Evolutionary conservation across 2,329 filamentous ascomycete genomes (phyloP), one percentile per base, ranked within the genome.

Genomic region (Diaporthe sp.): DNA sequence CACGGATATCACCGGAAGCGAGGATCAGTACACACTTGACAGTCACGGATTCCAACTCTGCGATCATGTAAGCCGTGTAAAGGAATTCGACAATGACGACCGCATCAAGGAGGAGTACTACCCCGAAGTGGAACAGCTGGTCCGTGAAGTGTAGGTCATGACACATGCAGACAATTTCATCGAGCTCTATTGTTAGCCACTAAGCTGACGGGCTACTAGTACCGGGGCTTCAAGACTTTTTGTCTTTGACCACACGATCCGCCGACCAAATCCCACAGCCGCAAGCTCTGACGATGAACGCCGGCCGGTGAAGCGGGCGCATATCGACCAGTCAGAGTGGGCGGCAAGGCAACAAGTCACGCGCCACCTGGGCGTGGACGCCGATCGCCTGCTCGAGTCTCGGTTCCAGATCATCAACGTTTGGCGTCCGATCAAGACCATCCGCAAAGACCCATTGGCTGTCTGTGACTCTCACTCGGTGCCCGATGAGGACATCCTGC

Each of bases 281-380:
- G 34, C 65, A 4, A 91, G 90, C 80, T 5, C 90, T 87, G 87
- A 89, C 86, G 73, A 74, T 17, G 67, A 77, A 0, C 81, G 84
- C 25, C 86, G 86, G 17, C 87, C 86, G 0, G 88, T 89, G 3
- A 84, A 87, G 74, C 85, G 87, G 5, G 88, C 90, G 1, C 90
- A 92, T 79, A 90, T 91, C 78, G 90, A 91, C 80, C 89, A 91
- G 80, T 88, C 88, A 4, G 89, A 90, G 80, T 22, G 75, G 28
- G 87, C 84, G 3, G 83, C 82, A 37, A 84, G 83, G 47, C 84
- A 82, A 20, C 85, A 85, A 51, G 87, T 86, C 77, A 79, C 81
- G 4, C 84, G 86, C 79, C 85, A 88, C 76, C 84, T 89, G 0
- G 84, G 86, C 49, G 86, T 86, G 0, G 82, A 84, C 0, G 80